These are phyloP conservation scores for Phytophthora crassamura DNA, from an alignment of 352 stramenopile genomes.

Conservation along the genomic window DNA sequence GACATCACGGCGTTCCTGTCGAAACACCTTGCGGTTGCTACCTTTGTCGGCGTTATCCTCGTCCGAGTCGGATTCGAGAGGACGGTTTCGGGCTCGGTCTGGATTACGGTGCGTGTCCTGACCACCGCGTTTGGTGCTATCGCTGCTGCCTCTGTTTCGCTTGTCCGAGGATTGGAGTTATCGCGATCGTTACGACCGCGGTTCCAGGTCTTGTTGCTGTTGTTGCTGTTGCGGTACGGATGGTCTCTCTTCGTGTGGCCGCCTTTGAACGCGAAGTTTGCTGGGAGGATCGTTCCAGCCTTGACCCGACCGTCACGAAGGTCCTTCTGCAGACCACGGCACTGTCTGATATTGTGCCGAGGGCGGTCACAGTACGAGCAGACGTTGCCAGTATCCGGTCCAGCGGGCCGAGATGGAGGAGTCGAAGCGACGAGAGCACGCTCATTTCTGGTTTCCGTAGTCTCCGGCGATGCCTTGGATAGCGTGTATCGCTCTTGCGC, in stretches of 20 bases:
- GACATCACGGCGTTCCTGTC: not conserved
- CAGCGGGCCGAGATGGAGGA: too few relatives aligned
- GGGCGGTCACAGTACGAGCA: not conserved
- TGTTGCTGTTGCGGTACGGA: conserved; percentile 4
- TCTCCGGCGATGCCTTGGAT: not conserved
- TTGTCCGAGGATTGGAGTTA: too few relatives aligned
- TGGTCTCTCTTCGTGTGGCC: conserved; percentile 6
- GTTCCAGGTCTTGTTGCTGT: too few relatives aligned
- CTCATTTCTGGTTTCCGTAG: not conserved
- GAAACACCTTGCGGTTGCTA: too few relatives aligned
- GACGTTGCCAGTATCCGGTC: too few relatives aligned
- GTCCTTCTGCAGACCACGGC: conserved; percentile 41
- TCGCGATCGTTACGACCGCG: too few relatives aligned
- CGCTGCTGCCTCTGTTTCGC: not conserved
- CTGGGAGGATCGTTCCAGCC: not conserved
- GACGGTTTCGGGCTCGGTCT: not conserved
- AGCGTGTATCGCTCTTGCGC: not conserved
- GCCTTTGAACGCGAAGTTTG: conserved; percentile 13
- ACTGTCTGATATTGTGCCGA: conserved; percentile 7
- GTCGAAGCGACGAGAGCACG: too few relatives aligned
- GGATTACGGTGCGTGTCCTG: not conserved
- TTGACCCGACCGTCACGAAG: not conserved
- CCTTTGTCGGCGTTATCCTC: too few relatives aligned
- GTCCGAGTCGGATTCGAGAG: not conserved
- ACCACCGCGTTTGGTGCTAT: not conserved